Evolutionary conservation across 169 alveolate species (phyloP).

Genomic region (Besnoitia besnoiti): DNA sequence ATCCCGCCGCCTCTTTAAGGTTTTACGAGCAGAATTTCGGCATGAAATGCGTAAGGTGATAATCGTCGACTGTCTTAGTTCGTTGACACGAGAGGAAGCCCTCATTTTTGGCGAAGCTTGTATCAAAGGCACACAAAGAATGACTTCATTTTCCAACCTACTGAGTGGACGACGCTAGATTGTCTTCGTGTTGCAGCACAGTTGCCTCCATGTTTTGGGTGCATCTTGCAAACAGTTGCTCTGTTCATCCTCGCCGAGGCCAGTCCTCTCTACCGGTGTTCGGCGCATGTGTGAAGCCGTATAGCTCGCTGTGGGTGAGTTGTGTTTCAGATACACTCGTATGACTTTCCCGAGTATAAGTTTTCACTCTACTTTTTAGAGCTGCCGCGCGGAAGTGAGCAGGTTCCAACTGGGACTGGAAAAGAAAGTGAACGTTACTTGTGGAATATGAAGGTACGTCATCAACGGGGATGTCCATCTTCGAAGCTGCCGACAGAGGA

Average conservation of each 20-base stretch:
- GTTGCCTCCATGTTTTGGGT: too few species aligned
- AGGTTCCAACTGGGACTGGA: conserved; percentile 59
- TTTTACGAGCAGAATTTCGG: conserved; percentile 81
- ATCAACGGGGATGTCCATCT: background rate
- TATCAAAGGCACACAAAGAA: too few species aligned
- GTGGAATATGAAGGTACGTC: conserved; percentile 74
- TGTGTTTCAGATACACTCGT: conserved; percentile 64
- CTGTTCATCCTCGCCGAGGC: too few species aligned
- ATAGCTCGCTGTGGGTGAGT: too few species aligned
- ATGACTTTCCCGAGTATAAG: conserved; percentile 72
- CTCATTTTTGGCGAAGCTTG: too few species aligned
- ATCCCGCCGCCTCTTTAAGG: conserved; percentile 78
- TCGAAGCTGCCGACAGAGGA: too few species aligned
- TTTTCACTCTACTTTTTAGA: conserved; percentile 81
- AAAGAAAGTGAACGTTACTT: conserved; percentile 76
- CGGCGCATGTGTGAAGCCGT: too few species aligned
- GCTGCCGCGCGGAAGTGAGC: conserved; percentile 76
- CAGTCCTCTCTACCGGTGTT: too few species aligned
- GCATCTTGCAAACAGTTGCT: too few species aligned
- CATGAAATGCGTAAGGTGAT: conserved; percentile 70
- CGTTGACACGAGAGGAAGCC: background rate
- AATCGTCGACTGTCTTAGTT: background rate
- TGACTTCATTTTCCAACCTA: too few species aligned
- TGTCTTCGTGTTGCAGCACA: too few species aligned
- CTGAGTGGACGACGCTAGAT: too few species aligned